phyloP scores from a whole-genome alignment of 225 moss, liverwort and hornwort species.

The Anthoceros angustus region DNA sequence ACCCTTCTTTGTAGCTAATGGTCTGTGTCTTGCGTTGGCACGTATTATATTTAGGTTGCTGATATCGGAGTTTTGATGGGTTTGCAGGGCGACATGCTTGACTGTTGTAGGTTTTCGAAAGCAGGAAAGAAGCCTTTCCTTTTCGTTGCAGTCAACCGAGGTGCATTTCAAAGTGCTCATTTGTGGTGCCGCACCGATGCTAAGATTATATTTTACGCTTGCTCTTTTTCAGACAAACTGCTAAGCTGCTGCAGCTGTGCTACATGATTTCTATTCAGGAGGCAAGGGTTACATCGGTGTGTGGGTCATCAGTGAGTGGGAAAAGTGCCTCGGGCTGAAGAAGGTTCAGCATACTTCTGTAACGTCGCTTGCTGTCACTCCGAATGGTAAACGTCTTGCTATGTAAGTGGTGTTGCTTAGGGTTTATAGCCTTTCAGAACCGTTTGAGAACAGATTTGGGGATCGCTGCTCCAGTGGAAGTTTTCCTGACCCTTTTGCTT shows the following conservation, averaged over 20 bases:
- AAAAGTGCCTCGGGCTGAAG: conserved; percentile 41
- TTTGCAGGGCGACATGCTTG: conserved; percentile 69
- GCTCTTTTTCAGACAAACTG: not conserved
- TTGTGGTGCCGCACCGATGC: not conserved
- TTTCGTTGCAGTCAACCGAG: conserved; percentile 49
- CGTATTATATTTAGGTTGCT: not conserved
- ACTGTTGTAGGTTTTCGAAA: conserved; percentile 65
- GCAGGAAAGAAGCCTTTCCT: conserved; percentile 53
- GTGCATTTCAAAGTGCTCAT: conserved; percentile 13
- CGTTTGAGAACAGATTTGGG: not conserved
- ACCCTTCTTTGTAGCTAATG: not conserved
- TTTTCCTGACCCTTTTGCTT: not conserved
- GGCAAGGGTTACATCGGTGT: conserved; percentile 50
- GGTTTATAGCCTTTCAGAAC: not conserved
- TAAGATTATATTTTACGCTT: not conserved
- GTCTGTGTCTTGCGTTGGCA: not conserved
- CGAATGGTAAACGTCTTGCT: conserved; percentile 45
- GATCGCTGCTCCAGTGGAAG: not conserved
- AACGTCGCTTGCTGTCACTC: conserved; percentile 37
- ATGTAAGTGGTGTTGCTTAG: conserved; percentile 28
- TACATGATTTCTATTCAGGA: conserved; percentile 18
- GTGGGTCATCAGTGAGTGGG: conserved; percentile 71
- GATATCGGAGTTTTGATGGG: not conserved
- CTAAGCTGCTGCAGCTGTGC: not conserved
- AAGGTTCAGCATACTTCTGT: conserved; percentile 37